Conservation (phyloP, 306 rosid genomes). For the Canavalia ensiformis region DNA sequence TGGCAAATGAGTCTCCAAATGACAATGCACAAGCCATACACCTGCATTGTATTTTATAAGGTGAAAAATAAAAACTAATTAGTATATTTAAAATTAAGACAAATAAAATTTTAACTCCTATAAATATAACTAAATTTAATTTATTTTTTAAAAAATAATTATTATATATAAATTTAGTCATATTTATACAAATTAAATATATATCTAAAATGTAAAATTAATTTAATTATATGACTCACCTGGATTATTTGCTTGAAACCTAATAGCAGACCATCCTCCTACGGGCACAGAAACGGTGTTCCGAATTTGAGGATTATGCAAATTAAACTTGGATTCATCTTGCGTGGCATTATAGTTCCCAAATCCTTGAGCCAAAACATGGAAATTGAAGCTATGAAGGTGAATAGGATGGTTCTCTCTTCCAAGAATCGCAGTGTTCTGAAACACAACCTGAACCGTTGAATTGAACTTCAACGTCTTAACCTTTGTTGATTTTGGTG, state of each 20-base stretch:
- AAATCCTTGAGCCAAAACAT: constrained; percentile 74
- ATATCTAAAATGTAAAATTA: neutral
- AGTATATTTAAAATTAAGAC: neutral
- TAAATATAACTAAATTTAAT: too few species aligned
- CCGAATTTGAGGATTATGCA: constrained; percentile 53
- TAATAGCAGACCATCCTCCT: constrained; percentile 70
- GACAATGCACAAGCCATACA: constrained; percentile 65
- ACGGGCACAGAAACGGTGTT: constrained; percentile 61
- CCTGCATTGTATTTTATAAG: constrained; percentile 39
- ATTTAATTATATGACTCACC: constrained; percentile 32
- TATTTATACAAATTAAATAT: too few species aligned
- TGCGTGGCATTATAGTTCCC: constrained; percentile 56
- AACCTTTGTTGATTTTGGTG: constrained; percentile 62
- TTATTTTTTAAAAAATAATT: too few species aligned
- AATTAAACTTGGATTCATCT: constrained; percentile 52
- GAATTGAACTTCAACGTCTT: constrained; percentile 67
- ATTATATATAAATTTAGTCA: too few species aligned
- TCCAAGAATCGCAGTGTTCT: constrained; percentile 50
- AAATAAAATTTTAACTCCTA: too few species aligned
- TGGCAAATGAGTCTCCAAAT: constrained; percentile 65
- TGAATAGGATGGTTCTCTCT: constrained; percentile 69
- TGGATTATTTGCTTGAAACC: constrained; percentile 47
- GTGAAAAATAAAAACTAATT: neutral
- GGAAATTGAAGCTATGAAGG: constrained; percentile 67
- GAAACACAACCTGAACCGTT: constrained; percentile 63